Conservation (phyloP, 805 yeast species). For the Yarrowia osloensis region DNA sequence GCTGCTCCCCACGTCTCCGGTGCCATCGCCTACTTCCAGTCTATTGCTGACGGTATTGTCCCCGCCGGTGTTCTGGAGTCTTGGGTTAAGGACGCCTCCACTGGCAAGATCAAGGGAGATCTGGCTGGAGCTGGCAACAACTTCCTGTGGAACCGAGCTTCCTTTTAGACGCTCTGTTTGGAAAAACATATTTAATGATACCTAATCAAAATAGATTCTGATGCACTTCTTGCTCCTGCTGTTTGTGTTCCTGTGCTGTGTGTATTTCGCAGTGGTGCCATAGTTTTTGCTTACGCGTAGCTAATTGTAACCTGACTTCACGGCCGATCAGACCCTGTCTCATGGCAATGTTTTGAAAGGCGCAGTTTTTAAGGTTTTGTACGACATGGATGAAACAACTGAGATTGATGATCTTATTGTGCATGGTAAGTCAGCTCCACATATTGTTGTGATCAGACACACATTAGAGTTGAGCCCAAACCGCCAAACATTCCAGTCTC, state of each 20-base stretch:
- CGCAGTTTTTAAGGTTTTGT: background rate
- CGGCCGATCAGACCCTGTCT: background rate
- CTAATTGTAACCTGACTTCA: background rate
- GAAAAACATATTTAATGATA: constrained; percentile 19
- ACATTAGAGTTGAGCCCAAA: background rate
- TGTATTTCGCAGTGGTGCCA: no score
- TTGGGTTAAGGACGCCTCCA: constrained; percentile 3
- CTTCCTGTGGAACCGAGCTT: constrained; percentile 20
- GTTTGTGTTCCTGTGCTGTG: background rate
- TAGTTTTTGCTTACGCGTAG: background rate
- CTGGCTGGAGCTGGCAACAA: constrained; percentile 10
- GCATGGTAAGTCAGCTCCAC: background rate
- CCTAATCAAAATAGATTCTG: background rate
- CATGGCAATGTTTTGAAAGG: background rate
- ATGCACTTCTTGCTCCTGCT: background rate
- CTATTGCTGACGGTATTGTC: background rate
- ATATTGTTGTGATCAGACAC: background rate
- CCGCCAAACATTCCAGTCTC: background rate
- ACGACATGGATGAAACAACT: background rate
- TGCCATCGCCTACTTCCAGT: constrained; percentile 69
- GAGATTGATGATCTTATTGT: background rate
- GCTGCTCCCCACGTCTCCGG: constrained; percentile 97
- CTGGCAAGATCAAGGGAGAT: background rate
- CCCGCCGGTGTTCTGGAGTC: constrained; percentile 13
- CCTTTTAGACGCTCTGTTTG: background rate